phyloP scores from a whole-genome alignment of 2,329 filamentous ascomycete genomes.

The Pseudocercospora fuligena region DNA sequence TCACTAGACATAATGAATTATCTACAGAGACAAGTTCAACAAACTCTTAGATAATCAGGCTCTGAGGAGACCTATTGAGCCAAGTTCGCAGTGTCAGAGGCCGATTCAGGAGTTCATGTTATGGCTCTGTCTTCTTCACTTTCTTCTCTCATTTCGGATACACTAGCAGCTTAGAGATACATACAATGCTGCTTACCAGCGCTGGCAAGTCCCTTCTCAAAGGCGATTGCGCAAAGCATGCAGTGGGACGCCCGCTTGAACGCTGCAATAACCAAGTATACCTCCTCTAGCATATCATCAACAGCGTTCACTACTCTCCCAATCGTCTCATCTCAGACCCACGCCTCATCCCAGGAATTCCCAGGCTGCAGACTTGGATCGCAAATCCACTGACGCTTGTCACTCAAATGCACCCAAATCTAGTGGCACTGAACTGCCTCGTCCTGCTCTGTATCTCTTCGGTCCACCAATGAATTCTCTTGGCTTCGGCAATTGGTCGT shows the following conservation, averaged over 20 bases:
- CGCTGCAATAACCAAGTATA: constrained; percentile 15
- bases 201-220: neutral
- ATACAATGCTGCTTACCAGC: constrained; percentile 1
- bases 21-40: neutral
- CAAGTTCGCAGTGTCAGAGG: neutral
- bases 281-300: neutral
- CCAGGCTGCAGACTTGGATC: neutral
- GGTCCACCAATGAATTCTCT: constrained; percentile 75
- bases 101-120: neutral
- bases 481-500: constrained; percentile 81
- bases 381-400: neutral
- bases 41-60: neutral
- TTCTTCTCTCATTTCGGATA: neutral
- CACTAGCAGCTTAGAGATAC: neutral
- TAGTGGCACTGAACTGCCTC: constrained; percentile 91
- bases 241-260: constrained; percentile 17
- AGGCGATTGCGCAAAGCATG: neutral
- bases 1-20: neutral
- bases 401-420: constrained; percentile 69
- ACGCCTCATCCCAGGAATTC: neutral
- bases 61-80: neutral
- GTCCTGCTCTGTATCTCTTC: constrained; percentile 84
- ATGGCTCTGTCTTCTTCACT: neutral
- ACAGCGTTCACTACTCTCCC: neutral
- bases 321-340: neutral